phyloP scores from a whole-genome alignment of 345 rosid species.

The Punica granatum region DNA sequence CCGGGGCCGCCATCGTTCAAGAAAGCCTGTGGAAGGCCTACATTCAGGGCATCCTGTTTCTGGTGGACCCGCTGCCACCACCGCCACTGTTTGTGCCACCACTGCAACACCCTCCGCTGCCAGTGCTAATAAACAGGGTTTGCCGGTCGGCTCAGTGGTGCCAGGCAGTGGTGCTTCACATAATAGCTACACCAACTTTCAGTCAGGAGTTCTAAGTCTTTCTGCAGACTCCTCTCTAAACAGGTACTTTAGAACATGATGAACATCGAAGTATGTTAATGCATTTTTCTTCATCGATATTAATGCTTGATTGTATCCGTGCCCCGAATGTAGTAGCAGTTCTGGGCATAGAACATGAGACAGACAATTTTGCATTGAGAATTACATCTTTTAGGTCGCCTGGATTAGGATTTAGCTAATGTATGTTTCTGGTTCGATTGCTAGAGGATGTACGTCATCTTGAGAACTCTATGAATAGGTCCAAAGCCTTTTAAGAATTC shows the following conservation, averaged over 20 bases:
- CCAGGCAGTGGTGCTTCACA: conserved; percentile 33
- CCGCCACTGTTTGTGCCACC: conserved; percentile 18
- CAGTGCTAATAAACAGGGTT: conserved; percentile 7
- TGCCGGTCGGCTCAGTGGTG: conserved; percentile 21
- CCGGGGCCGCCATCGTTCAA: conserved; percentile 99
- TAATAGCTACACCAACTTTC: conserved; percentile 35
- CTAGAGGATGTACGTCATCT: no score
- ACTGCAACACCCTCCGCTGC: conserved; percentile 22
- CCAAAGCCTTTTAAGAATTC: no score
- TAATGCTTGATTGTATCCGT: no score
- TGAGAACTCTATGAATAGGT: no score
- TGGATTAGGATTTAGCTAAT: no score
- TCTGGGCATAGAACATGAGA: no score
- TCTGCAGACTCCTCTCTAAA: not conserved
- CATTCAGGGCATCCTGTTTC: conserved; percentile 62
- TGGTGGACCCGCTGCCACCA: conserved; percentile 22
- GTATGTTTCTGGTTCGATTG: no score
- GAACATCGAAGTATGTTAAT: not conserved
- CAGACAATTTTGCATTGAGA: no score
- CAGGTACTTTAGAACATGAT: not conserved
- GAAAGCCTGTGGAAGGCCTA: conserved; percentile 99
- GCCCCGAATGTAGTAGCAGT: no score
- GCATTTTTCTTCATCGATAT: no score
- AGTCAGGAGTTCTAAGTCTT: conserved; percentile 17
- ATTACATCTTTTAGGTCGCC: no score